phyloP scores from a whole-genome alignment of 148 eudicot species.

The Suaeda aralocaspica region DNA sequence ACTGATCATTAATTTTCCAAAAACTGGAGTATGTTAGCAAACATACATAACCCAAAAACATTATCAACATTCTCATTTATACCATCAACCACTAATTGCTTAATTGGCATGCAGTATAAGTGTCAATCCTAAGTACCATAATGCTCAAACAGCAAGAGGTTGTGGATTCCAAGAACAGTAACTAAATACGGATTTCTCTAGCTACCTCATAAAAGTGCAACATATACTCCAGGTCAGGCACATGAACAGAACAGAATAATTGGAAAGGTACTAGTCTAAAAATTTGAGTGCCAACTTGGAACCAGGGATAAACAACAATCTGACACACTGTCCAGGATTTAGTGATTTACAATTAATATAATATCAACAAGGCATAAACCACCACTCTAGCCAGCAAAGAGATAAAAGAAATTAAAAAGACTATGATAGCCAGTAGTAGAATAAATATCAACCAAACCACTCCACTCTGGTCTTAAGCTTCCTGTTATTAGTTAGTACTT shows the following conservation, averaged over 20 bases:
- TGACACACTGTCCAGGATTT: neutral
- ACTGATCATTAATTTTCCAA: neutral
- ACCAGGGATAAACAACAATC: neutral
- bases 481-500: neutral
- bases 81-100: neutral
- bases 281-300: neutral
- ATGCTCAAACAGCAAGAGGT: neutral
- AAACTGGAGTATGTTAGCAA: neutral
- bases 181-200: neutral
- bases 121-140: neutral
- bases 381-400: neutral
- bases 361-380: neutral
- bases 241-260: neutral
- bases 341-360: too few relatives aligned
- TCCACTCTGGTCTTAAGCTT: neutral
- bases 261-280: neutral
- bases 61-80: neutral
- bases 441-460: neutral
- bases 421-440: neutral
- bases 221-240: neutral
- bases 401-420: neutral
- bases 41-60: neutral
- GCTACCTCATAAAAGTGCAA: neutral
- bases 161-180: neutral
- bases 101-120: neutral